Base-by-base conservation (phyloP, 768 basidiomycete genomes). In the Boletus pseudopeckii region DNA sequence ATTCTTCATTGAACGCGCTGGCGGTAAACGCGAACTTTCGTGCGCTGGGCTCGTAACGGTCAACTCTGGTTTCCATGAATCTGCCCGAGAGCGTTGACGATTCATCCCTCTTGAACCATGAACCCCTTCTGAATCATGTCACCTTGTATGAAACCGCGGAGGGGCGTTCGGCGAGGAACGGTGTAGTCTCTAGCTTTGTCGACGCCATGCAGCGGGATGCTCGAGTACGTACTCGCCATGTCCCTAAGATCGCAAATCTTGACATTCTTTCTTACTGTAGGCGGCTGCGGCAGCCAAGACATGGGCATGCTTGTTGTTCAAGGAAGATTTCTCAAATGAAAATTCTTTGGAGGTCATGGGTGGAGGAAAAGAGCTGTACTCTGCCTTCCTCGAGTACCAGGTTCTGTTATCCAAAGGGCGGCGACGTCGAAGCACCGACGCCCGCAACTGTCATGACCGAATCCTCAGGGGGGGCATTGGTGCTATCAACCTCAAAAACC, bases 371-470 rank as follows among this genome's bases (percentile, higher is more conserved):
- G 38, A 44, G 40, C 55, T 67, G 7, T 69, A 49, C 56, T 24
- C 3, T 44, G 48, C 28, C 36, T 69, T 71, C 52, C 45, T 69
- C 53, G 15, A 56, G 33, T 71, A 59, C 37, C 55, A 69, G 44
- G 2, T 15, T 30, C 43, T 0, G 28, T 40, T 65, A 30, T 15
- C 28, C 22, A 6, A 3, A 44, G 47, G 18, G 5, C 20, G 17
- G 30, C 17, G n/a, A 45, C 4, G 15, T 1, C 8, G 34, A 2
- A 9, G 17, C n/a, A 9, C 2, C 11, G 0, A 18, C 9, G 48
- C 33, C 32, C 3, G 1, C 4, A 5, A 33, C n/a, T 57, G 45
- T 48, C 7, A 5, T 1, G 22, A 0, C 11, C 33, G 2, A 0
- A 1, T 67, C 18, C 0, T 17, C 38, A 54, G 38, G 24, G n/a